These are phyloP conservation scores for Sclerotinia nivalis DNA, from an alignment of 2,329 filamentous ascomycete species.

Conservation along the genomic window DNA sequence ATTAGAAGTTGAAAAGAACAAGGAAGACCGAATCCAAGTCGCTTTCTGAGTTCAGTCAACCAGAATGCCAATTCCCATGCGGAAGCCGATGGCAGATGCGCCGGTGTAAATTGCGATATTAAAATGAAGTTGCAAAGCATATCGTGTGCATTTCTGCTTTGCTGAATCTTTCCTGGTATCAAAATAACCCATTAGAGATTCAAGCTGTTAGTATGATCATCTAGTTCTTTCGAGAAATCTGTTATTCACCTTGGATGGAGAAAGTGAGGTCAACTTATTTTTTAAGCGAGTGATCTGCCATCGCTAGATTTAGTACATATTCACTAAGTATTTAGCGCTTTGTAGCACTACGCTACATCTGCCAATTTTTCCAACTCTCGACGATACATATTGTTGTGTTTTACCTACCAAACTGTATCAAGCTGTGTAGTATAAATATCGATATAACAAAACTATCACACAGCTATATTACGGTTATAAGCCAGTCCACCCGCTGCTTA, in stretches of 20 bases:
- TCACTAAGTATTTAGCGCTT: not conserved
- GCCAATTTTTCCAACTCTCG: not conserved
- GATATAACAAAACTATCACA: not conserved
- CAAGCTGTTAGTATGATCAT: not conserved
- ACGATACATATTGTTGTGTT: not conserved
- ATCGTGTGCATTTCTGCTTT: too few species aligned
- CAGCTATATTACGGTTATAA: not conserved
- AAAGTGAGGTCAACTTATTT: not conserved
- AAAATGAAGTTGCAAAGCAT: too few species aligned
- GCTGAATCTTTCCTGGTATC: not conserved
- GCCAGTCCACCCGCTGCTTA: too few species aligned
- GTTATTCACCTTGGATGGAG: not conserved
- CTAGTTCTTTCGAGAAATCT: not conserved
- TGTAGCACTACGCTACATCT: not conserved
- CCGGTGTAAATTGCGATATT: not conserved
- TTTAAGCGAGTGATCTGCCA: not conserved
- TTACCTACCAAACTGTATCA: not conserved
- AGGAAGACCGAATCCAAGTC: not conserved
- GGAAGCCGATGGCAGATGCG: too few species aligned
- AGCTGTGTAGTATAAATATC: not conserved
- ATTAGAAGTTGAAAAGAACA: not conserved
- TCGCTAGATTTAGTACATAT: too few species aligned
- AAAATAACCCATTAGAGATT: not conserved
- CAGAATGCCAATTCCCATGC: too few species aligned
- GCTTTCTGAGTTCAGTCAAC: not conserved